phyloP scores from a whole-genome alignment of 805 yeast genomes.

The Middelhovenomyces tepae region DNA sequence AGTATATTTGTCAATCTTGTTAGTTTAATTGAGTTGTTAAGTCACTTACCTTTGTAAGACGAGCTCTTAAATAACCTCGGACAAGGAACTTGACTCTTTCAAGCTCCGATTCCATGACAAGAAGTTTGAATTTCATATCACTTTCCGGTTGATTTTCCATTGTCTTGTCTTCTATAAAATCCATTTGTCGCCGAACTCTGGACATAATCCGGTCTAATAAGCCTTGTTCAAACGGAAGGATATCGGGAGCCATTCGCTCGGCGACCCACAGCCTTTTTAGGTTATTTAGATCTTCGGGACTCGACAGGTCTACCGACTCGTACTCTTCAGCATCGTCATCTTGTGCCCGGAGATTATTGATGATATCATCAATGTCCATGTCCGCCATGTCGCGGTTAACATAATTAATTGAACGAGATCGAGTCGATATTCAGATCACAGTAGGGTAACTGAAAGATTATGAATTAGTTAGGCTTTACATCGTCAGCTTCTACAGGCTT shows the following conservation, averaged over 20 bases:
- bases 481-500: no score
- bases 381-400: no score
- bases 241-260: conserved; percentile 80
- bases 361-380: no score
- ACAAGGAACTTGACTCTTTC: conserved; percentile 77
- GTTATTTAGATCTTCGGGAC: conserved; percentile 33
- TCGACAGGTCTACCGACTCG: no score
- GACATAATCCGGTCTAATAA: conserved; percentile 50
- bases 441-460: no score
- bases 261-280: conserved; percentile 66
- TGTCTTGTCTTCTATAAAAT: conserved; percentile 66
- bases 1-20: conserved; percentile 60
- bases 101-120: conserved; percentile 84
- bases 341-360: no score
- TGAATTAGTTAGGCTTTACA: no score
- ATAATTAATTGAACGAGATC: no score
- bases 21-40: neutral
- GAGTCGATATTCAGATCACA: no score
- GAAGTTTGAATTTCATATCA: conserved; percentile 66
- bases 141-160: conserved; percentile 48
- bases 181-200: conserved; percentile 53
- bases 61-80: conserved; percentile 70
- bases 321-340: no score
- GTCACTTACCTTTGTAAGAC: conserved; percentile 36
- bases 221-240: conserved; percentile 62